Percentiles rank a stretch among this genome's conserved stretches.
phyloP scores from a whole-genome alignment of 345 rosid genomes.

The Arabis hirsuta region DNA sequence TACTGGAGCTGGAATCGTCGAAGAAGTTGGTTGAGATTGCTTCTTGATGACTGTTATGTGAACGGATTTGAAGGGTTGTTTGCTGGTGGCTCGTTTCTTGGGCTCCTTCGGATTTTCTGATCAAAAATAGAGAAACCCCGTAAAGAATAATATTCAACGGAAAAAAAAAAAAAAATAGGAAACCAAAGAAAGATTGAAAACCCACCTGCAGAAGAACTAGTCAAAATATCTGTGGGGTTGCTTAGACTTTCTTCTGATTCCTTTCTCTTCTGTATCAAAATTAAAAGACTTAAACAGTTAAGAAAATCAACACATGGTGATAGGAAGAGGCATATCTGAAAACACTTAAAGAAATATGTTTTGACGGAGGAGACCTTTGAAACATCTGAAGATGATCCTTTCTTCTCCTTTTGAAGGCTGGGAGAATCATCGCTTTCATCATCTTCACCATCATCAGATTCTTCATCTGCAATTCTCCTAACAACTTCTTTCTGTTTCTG shows the following conservation, averaged over 20 bases:
- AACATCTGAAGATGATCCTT: slow-evolving; percentile 37
- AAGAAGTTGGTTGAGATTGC: slow-evolving; percentile 37
- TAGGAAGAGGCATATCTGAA: not conserved
- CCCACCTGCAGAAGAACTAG: slow-evolving; percentile 51
- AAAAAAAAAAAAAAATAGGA: not conserved
- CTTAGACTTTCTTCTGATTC: slow-evolving; percentile 48
- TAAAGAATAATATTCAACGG: not conserved
- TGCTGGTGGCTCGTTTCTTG: slow-evolving; percentile 41
- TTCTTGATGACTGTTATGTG: slow-evolving; percentile 61
- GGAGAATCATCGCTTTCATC: slow-evolving; percentile 26
- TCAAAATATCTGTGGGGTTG: slow-evolving; percentile 60
- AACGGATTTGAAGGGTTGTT: slow-evolving; percentile 43
- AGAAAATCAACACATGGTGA: not conserved
- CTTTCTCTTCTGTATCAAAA: slow-evolving; percentile 59
- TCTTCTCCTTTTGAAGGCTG: slow-evolving; percentile 35
- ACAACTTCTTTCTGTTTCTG: slow-evolving; percentile 56
- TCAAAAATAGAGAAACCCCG: not conserved
- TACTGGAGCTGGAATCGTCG: slow-evolving; percentile 24
- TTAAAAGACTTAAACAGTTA: slow-evolving; percentile 19
- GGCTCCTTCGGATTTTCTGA: slow-evolving; percentile 42
- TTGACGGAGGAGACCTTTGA: slow-evolving; percentile 41
- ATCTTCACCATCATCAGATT: slow-evolving; percentile 45
- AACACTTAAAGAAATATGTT: not conserved
- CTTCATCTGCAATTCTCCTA: slow-evolving; percentile 67
- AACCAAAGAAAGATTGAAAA: slow-evolving; percentile 18